Conservation (phyloP, 2,329 filamentous ascomycete genomes). For the Aspergillus alliaceus region DNA sequence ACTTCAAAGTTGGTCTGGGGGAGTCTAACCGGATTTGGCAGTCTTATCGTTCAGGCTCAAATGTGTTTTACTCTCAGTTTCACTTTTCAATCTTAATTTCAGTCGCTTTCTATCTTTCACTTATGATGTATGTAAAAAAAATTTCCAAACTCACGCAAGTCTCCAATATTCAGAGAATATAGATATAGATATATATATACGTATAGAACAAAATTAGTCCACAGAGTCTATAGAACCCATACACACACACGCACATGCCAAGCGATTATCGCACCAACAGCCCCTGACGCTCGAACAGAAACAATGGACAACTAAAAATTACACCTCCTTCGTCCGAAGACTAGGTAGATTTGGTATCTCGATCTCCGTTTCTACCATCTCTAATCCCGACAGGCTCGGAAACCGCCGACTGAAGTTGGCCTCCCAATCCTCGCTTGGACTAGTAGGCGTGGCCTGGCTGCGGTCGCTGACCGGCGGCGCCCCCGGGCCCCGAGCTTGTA, state of each 20-base stretch:
- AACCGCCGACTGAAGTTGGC: conserved; percentile 79
- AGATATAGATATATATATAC: conserved; percentile 12
- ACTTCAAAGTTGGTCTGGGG: background rate
- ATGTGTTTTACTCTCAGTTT: no score
- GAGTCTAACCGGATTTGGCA: background rate
- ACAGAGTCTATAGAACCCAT: conserved; percentile 2
- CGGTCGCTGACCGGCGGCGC: conserved; percentile 19
- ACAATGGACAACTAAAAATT: conserved; percentile 14
- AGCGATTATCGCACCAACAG: background rate
- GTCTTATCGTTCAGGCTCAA: background rate
- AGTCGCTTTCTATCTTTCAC: no score
- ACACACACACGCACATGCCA: no score
- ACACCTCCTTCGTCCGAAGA: conserved; percentile 46
- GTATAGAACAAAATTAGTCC: conserved; percentile 12
- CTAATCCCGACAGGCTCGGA: conserved; percentile 79
- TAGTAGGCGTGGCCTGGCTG: conserved; percentile 20
- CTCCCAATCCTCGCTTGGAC: conserved; percentile 60
- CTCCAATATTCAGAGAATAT: background rate
- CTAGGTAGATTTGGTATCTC: conserved; percentile 38
- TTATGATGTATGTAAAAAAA: background rate
- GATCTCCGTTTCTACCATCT: conserved; percentile 78
- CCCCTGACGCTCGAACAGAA: background rate
- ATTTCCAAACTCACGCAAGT: no score
- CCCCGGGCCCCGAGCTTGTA: conserved; percentile 49
- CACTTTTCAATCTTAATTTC: no score